A percentile compares a stretch with the other conserved stretches of the same genome.
phyloP scores from a whole-genome alignment of 495 filamentous ascomycete genomes.

The Durotheca rogersii region DNA sequence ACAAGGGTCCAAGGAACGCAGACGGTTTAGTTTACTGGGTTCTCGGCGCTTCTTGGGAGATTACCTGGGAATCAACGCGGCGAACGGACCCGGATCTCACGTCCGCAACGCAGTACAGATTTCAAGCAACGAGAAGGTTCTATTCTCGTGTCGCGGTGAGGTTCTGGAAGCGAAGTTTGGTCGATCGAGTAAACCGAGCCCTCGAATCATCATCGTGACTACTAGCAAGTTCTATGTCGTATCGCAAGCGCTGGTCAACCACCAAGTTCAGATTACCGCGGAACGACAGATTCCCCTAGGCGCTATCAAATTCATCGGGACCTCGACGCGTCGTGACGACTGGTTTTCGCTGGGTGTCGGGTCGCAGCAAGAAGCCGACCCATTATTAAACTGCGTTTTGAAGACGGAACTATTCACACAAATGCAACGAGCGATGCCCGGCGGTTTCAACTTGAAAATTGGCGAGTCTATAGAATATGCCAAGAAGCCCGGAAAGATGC shows the following conservation, averaged over 20 bases:
- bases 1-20: slow-evolving; percentile 81
- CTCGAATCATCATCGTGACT: slow-evolving; percentile 83
- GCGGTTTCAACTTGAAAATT: slow-evolving; percentile 79
- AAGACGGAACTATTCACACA: slow-evolving; percentile 98
- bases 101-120: slow-evolving; percentile 69
- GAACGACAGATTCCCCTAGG: slow-evolving; percentile 82
- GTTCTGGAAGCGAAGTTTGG: slow-evolving; percentile 90
- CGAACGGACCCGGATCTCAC: slow-evolving; percentile 76
- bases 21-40: slow-evolving; percentile 85
- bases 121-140: slow-evolving; percentile 63
- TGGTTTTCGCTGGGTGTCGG: slow-evolving; percentile 94
- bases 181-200: slow-evolving; percentile 87
- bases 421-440: slow-evolving; percentile 71
- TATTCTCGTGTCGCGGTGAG: slow-evolving; percentile 91
- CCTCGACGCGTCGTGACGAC: slow-evolving; percentile 82
- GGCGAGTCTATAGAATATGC: slow-evolving; percentile 86
- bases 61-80: slow-evolving; percentile 84
- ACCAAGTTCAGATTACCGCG: slow-evolving; percentile 73
- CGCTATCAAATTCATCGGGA: slow-evolving; percentile 79
- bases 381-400: slow-evolving; percentile 85
- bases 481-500: slow-evolving; percentile 95
- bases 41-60: slow-evolving; percentile 92
- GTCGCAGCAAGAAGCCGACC: slow-evolving; percentile 85
- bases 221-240: slow-evolving; percentile 84
- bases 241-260: slow-evolving; percentile 77